phyloP scores from a whole-genome alignment of 345 rosid species.

The Gossypioides kirkii region DNA sequence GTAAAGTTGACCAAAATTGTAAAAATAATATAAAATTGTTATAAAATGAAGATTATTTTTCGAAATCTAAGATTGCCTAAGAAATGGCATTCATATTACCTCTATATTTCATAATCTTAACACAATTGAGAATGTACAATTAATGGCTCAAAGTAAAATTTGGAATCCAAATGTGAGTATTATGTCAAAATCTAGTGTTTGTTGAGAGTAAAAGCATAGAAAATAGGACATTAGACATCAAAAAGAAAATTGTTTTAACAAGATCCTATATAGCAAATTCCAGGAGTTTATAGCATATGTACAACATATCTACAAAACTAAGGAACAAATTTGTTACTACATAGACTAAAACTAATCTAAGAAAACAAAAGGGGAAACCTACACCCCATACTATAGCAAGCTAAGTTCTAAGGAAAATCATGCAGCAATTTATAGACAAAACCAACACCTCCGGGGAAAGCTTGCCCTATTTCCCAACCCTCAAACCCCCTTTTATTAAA shows the following conservation, averaged over 20 bases:
- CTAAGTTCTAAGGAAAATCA: conserved; percentile 14
- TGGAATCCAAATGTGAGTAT: too few species aligned
- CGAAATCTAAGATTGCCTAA: too few species aligned
- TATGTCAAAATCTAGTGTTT: background rate
- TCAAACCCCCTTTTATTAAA: background rate
- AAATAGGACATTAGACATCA: background rate
- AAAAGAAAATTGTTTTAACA: conserved; percentile 4
- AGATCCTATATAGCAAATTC: conserved; percentile 16
- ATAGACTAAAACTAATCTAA: background rate
- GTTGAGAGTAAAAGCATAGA: background rate
- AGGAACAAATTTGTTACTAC: conserved; percentile 11
- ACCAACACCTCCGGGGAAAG: background rate
- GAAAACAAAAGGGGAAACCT: background rate
- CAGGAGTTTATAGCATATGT: conserved; percentile 20
- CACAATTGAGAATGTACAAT: too few species aligned
- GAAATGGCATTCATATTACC: too few species aligned
- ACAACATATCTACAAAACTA: conserved; percentile 34
- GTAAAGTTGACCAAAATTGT: too few species aligned
- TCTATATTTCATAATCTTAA: too few species aligned
- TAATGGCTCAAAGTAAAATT: too few species aligned
- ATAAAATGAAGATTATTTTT: too few species aligned
- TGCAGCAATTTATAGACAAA: conserved; percentile 3
- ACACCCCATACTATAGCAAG: conserved; percentile 19
- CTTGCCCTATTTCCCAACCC: conserved; percentile 8
- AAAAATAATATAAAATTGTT: too few species aligned